Base-by-base conservation (phyloP, 2,329 filamentous ascomycete species). In the Grosmannia penicillata region DNA sequence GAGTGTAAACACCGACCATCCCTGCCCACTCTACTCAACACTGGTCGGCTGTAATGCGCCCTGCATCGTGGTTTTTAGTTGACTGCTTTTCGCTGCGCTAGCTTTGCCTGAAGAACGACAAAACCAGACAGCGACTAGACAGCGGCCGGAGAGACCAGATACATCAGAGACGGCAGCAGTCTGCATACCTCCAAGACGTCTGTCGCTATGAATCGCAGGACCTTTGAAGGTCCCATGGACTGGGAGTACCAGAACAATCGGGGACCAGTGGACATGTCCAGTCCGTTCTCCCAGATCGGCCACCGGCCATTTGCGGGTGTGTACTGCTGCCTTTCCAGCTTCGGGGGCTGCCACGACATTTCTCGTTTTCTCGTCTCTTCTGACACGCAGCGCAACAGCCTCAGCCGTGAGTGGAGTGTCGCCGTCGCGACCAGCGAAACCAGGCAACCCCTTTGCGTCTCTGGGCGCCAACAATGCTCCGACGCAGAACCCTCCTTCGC, bases 181-280 rank as follows among this genome's bases (percentile, higher is more conserved):
- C n/a, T n/a, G n/a, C n/a, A n/a, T n/a, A n/a, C n/a, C n/a, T n/a
- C n/a, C n/a, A n/a, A n/a, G n/a, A n/a, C n/a, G n/a, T n/a, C n/a
- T n/a, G n/a, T 8, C 29, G 23, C 33, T 2, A 63, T 50, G 48
- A 43, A 72, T 38, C 62, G 63, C 47, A 62, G 75, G 49, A 72
- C 67, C 2, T 68, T 62, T 45, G 73, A 78, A 55, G 62, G 70
- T 44, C 72, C 62, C 45, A 79, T 79, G 75, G 75, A 78, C 49
- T 79, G 71, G 70, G 71, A 78, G 52, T 78, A 74, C 53, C 66
- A 77, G 48, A 63, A 63, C 45, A 64, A 62, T 43, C 55, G 60
- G 34, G 72, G 66, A 2, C 72, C 72, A 15, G 55, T 73, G 43
- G 75, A 78, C 55, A 65, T 65, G 15, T 72, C 70, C 9, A 77